Conservation (phyloP, 1,284 basidiomycete species). For the Quambalaria eucalypti region DNA sequence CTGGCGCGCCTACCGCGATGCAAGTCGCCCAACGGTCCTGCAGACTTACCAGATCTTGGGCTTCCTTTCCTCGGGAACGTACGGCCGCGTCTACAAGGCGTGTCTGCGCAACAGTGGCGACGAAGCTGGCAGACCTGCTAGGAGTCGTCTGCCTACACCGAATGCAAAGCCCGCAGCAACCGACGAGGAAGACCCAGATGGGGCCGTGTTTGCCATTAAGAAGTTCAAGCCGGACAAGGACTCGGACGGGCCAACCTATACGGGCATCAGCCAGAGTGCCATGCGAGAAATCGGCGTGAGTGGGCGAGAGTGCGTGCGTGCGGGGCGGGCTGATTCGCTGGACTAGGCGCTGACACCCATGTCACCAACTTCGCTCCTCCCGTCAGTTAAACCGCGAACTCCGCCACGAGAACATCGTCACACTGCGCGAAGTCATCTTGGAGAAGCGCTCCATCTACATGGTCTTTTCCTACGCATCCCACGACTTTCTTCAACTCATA, state of each 20-base stretch:
- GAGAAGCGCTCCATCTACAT: constrained; percentile 83
- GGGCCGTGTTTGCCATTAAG: constrained; percentile 73
- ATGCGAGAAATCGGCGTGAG: constrained; percentile 87
- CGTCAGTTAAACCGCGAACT: constrained; percentile 82
- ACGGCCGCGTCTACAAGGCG: constrained; percentile 96
- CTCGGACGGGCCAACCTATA: constrained; percentile 59
- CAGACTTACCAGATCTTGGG: constrained; percentile 73
- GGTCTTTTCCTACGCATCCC: constrained; percentile 98
- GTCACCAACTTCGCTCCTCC: background rate
- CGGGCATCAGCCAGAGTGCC: constrained; percentile 93
- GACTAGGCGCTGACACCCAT: background rate
- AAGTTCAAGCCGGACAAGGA: constrained; percentile 97
- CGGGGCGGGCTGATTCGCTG: too few species aligned
- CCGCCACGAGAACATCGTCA: constrained; percentile 80
- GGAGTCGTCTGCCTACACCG: background rate
- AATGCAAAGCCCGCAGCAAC: background rate
- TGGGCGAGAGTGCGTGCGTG: too few species aligned
- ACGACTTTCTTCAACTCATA: constrained; percentile 82
- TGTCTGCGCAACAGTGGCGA: constrained; percentile 47
- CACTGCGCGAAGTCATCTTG: constrained; percentile 84
- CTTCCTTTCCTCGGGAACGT: constrained; percentile 95
- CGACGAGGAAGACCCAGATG: constrained; percentile 6
- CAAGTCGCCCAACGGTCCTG: constrained; percentile 26
- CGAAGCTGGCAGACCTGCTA: background rate
- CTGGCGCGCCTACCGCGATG: constrained; percentile 34